Evolutionary conservation across 2,329 filamentous ascomycete genomes (phyloP).

Genomic region (Penicillium sp.): DNA sequence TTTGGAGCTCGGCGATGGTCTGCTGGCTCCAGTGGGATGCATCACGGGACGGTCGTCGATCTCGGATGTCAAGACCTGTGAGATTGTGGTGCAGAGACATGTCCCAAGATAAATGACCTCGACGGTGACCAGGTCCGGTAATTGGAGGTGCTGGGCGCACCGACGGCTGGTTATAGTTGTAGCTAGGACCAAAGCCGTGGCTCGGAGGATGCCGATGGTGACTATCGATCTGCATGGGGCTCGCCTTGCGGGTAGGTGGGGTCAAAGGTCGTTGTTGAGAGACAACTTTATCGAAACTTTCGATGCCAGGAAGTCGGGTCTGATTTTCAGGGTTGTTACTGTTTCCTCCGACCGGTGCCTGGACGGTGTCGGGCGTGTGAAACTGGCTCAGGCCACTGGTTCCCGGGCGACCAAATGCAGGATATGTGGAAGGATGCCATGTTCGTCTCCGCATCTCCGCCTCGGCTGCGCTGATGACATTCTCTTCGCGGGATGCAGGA

Average conservation of each 20-base stretch:
- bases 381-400: conserved; percentile 75
- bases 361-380: conserved; percentile 64
- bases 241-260: conserved; percentile 63
- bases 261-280: conserved; percentile 60
- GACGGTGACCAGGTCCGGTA: conserved; percentile 45
- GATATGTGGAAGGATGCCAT: conserved; percentile 76
- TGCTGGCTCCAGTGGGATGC: conserved; percentile 45
- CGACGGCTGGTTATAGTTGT: conserved; percentile 33
- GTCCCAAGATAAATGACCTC: conserved; percentile 50
- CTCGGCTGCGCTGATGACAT: conserved; percentile 51
- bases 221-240: conserved; percentile 74
- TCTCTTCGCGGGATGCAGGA: conserved; percentile 39
- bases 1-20: conserved; percentile 43
- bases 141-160: conserved; percentile 42
- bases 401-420: conserved; percentile 61
- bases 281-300: conserved; percentile 78
- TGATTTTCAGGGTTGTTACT: conserved; percentile 56
- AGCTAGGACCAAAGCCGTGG: conserved; percentile 33
- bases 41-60: conserved; percentile 36
- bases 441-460: conserved; percentile 80
- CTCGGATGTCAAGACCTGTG: conserved; percentile 43
- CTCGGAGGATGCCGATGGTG: conserved; percentile 35
- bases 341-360: conserved; percentile 53
- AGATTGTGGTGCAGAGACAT: conserved; percentile 46
- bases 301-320: conserved; percentile 79